These are phyloP conservation scores for Pleurotus salmoneostramineus DNA, from an alignment of 768 basidiomycete species.

Conservation along the genomic window DNA sequence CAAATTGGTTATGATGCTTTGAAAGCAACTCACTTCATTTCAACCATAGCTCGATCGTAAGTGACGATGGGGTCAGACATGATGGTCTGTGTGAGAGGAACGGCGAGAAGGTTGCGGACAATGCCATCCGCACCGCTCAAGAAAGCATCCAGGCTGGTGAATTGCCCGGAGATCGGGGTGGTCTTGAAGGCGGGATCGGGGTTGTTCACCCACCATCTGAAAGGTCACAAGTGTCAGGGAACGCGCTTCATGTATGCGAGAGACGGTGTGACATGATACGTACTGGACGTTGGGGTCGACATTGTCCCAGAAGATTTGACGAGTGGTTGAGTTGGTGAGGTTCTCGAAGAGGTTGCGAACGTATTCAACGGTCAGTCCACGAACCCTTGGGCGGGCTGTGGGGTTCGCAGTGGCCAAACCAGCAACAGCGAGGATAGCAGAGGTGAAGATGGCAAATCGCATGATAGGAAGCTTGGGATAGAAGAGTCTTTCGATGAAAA, in stretches of 20 bases:
- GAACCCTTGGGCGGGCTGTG: background rate
- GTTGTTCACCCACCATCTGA: constrained; percentile 1
- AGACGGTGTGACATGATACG: background rate
- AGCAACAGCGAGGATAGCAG: background rate
- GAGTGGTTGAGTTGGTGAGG: background rate
- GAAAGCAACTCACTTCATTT: background rate
- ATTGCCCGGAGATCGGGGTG: background rate
- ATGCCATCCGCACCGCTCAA: background rate
- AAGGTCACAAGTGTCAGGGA: background rate
- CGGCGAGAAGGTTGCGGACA: background rate
- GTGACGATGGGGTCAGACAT: constrained; percentile 1
- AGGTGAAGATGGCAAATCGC: background rate
- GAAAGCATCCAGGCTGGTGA: background rate
- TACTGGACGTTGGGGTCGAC: background rate
- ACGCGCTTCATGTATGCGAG: background rate
- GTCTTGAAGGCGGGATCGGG: background rate
- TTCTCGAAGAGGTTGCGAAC: background rate
- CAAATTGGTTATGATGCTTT: background rate
- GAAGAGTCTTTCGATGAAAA: background rate
- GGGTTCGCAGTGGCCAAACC: background rate
- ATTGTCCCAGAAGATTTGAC: background rate
- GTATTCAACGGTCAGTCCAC: background rate
- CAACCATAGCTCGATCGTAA: background rate
- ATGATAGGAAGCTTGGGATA: background rate
- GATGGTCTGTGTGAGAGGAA: background rate